Evolutionary conservation across 2,329 filamentous ascomycete genomes (phyloP), one percentile per base, ranked within the genome.

Genomic region (Venturia nashicola): DNA sequence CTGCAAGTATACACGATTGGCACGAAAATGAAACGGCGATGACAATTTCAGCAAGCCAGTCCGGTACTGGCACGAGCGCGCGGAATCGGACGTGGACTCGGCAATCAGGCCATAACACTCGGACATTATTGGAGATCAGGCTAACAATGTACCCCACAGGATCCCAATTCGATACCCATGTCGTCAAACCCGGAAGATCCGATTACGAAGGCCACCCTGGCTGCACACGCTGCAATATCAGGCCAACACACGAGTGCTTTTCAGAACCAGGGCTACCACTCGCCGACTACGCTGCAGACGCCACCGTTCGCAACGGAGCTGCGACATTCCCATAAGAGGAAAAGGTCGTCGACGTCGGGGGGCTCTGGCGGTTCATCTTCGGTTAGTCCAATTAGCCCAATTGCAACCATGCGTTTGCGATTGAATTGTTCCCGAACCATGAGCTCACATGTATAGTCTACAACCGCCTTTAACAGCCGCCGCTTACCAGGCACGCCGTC

Each of bases 401-500:
- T 14, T 44, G 42, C 39, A 39, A 23, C 23, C 18, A 44, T 61
- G n/a, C 23, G 46, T n/a, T 36, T 46, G 27, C 62, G 46, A 34
- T 61, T 43, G 40, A 8, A 34, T 54, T 1, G 27, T 57, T 16
- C 61, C 7, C 16, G 23, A 34, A 55, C n/a, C 59, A 60, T 54
- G 6, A 48, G 14, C 40, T 34, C 34, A 44, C 46, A 16, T 39
- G 12, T 54, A 16, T 59, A 62, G 36, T 32, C 64, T 23, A 42
- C 40, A 7, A 54, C 32, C 9, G 82, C 1, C 79, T 77, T 61
- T 77, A 76, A 64, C 12, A 44, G 27, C 39, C 54, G 62, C 18
- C 78, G 80, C 61, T 78, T 81, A 64, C 77, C 80, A 0, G 80
- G 81, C 11, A 72, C 80, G 12, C 82, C 81, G 5, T 82, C 78